Conservation (phyloP, 306 rosid species). For the Medicago arabica region DNA sequence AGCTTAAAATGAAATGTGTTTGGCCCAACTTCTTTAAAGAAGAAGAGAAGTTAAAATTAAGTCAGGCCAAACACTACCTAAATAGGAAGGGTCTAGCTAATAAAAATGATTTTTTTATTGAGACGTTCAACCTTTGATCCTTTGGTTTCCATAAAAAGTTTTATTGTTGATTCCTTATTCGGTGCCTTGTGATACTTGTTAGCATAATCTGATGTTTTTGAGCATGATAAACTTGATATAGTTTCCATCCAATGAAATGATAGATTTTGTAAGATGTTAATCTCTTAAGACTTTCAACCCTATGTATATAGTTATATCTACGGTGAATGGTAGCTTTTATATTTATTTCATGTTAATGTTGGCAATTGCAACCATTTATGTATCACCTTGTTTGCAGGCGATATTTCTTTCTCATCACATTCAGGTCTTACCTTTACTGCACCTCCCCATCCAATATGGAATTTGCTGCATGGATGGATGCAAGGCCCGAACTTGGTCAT, state of each 20-base stretch:
- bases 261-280: background rate
- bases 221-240: constrained; percentile 1
- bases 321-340: background rate
- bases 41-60: too few species aligned
- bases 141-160: background rate
- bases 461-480: constrained; percentile 81
- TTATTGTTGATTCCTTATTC: constrained; percentile 12
- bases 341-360: constrained; percentile 2
- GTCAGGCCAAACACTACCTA: too few species aligned
- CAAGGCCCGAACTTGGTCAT: constrained; percentile 96
- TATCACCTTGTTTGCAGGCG: constrained; percentile 56
- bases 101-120: background rate
- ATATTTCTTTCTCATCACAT: constrained; percentile 80
- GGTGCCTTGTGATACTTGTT: background rate
- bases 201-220: background rate
- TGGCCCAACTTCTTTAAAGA: too few species aligned
- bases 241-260: constrained; percentile 4
- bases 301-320: background rate
- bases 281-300: constrained; percentile 13
- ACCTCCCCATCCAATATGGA: constrained; percentile 51
- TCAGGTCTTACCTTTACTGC: constrained; percentile 84
- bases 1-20: too few species aligned
- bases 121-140: background rate
- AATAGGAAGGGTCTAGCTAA: background rate
- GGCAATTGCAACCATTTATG: background rate